A percentile compares a stretch with the other conserved stretches of the same genome.
phyloP scores from a whole-genome alignment of 1,284 basidiomycete species.

The Xerocomus minutiporus region DNA sequence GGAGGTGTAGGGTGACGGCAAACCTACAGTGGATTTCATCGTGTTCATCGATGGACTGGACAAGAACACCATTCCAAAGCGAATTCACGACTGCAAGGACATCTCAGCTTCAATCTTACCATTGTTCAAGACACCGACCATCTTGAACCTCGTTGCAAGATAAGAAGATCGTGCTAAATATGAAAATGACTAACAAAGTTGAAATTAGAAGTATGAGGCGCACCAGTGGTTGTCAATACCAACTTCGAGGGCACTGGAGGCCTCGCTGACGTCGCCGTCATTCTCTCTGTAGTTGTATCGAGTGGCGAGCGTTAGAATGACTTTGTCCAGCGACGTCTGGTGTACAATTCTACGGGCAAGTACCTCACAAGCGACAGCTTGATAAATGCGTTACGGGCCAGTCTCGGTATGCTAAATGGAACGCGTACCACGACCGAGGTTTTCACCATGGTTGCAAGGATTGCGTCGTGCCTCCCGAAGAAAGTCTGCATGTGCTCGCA shows the following conservation, averaged over 20 bases:
- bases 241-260: slow-evolving; percentile 30
- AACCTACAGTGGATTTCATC: slow-evolving; percentile 66
- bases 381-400: not conserved
- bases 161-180: slow-evolving; percentile 70
- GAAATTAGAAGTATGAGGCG: slow-evolving; percentile 11
- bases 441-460: slow-evolving; percentile 84
- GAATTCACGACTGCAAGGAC: slow-evolving; percentile 52
- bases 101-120: slow-evolving; percentile 6
- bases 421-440: slow-evolving; percentile 64
- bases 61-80: slow-evolving; percentile 78
- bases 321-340: slow-evolving; percentile 54
- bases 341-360: slow-evolving; percentile 82
- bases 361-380: slow-evolving; percentile 82
- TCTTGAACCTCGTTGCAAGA: slow-evolving; percentile 85
- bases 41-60: slow-evolving; percentile 71
- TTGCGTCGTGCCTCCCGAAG: slow-evolving; percentile 69
- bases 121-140: slow-evolving; percentile 40
- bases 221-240: slow-evolving; percentile 62
- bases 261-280: slow-evolving; percentile 51
- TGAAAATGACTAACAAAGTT: slow-evolving; percentile 4
- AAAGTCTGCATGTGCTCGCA: slow-evolving; percentile 78
- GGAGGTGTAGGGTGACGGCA: not conserved
- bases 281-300: slow-evolving; percentile 69
- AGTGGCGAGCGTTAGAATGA: slow-evolving; percentile 70
- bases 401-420: not conserved